Evolutionary conservation across 2,329 filamentous ascomycete genomes (phyloP).

Genomic region (Aspergillus costaricaensis): DNA sequence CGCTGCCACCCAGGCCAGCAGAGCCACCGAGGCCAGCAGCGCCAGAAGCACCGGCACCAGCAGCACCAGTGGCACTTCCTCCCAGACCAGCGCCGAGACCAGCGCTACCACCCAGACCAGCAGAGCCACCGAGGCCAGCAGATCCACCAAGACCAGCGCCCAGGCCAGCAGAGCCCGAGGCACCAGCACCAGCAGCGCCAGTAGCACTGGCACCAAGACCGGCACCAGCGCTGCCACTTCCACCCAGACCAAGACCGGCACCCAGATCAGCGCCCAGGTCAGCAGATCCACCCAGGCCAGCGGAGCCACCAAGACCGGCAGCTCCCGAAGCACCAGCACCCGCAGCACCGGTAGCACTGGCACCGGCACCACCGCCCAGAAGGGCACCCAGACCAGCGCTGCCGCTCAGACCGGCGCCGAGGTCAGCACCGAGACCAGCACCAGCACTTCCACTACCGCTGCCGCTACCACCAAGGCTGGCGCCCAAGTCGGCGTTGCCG

Average conservation of each 20-base stretch:
- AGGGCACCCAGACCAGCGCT: conserved; percentile 5
- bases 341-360: neutral
- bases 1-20: conserved; percentile 6
- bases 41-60: neutral
- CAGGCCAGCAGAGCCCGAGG: neutral
- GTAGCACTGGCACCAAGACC: neutral
- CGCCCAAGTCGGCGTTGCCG: neutral
- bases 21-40: neutral
- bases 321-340: neutral
- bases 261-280: neutral
- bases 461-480: conserved; percentile 4
- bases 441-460: conserved; percentile 6
- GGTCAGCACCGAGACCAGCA: conserved; percentile 6
- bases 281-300: neutral
- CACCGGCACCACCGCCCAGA: neutral
- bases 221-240: neutral
- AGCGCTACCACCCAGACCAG: neutral
- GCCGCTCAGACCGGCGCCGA: neutral
- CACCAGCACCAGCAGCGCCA: neutral
- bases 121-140: neutral
- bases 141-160: neutral
- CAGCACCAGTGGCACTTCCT: neutral
- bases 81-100: neutral
- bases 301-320: neutral
- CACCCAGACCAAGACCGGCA: neutral